phyloP scores from a whole-genome alignment of 371 early-diverging fungal species.

The Syncephalastrum contaminatum region DNA sequence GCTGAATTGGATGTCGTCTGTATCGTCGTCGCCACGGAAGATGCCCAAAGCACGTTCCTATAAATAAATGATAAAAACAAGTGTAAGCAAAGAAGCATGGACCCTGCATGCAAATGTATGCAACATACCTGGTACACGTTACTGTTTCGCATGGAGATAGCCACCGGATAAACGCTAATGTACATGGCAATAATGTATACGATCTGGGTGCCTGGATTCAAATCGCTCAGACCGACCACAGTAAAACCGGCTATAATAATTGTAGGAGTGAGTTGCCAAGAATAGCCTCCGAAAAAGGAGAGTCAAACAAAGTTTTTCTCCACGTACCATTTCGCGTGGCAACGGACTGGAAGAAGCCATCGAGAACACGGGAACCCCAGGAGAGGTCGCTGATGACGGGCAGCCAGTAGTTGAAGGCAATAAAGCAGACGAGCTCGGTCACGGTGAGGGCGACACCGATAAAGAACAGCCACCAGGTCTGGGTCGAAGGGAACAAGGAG shows the following conservation, averaged over 20 bases:
- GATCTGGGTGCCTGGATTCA: conserved; percentile 46
- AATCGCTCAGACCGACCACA: conserved; percentile 36
- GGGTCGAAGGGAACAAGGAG: conserved; percentile 41
- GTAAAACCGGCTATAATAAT: conserved; percentile 37
- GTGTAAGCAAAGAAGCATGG: background rate
- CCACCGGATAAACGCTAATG: conserved; percentile 52
- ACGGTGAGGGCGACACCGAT: conserved; percentile 37
- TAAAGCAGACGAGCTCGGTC: conserved; percentile 37
- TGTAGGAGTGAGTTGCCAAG: too few species aligned
- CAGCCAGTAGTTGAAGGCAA: conserved; percentile 45
- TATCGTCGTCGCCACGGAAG: conserved; percentile 31
- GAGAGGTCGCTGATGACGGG: conserved; percentile 35
- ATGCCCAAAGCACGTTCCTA: conserved; percentile 52
- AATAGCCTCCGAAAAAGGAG: background rate
- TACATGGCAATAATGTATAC: conserved; percentile 54
- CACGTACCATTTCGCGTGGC: conserved; percentile 45
- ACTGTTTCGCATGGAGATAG: conserved; percentile 53
- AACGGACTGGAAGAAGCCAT: conserved; percentile 49
- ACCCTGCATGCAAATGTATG: background rate
- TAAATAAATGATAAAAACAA: background rate
- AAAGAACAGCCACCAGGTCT: conserved; percentile 49
- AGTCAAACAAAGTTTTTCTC: background rate
- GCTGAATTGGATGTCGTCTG: conserved; percentile 20
- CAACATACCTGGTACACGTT: conserved; percentile 45
- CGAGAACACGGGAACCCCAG: conserved; percentile 45